Evolutionary conservation across 345 rosid genomes (phyloP).

Genomic region (Isatis tinctoria): DNA sequence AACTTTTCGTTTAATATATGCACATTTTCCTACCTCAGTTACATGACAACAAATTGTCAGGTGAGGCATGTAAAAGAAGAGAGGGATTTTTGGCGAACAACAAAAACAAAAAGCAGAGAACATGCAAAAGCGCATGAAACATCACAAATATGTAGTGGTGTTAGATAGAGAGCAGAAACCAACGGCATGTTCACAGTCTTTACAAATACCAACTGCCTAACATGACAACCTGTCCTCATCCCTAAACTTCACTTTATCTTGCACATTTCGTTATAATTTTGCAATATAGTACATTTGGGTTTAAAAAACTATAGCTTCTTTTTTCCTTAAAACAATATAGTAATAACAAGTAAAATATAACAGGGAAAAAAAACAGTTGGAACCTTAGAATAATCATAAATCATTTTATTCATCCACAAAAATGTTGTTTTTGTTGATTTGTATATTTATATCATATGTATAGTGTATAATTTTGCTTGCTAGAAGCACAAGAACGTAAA

Average conservation of each 20-base stretch:
- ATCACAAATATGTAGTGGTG: constrained; percentile 5
- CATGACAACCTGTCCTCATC: constrained; percentile 12
- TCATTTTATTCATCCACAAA: too few relatives aligned
- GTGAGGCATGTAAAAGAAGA: neutral
- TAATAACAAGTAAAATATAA: too few relatives aligned
- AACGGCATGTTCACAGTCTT: constrained; percentile 12
- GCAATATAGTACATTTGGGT: too few relatives aligned
- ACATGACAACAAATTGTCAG: neutral
- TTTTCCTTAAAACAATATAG: too few relatives aligned
- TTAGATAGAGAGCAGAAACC: constrained; percentile 8
- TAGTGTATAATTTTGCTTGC: too few relatives aligned
- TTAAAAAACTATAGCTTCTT: too few relatives aligned
- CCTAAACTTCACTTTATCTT: neutral
- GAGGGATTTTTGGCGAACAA: neutral
- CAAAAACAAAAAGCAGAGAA: neutral
- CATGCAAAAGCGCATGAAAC: constrained; percentile 7
- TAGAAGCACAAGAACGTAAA: too few relatives aligned
- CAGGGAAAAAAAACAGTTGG: too few relatives aligned
- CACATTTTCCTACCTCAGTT: neutral
- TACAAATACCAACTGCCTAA: neutral
- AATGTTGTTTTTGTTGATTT: too few relatives aligned
- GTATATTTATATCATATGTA: too few relatives aligned
- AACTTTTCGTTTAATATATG: neutral
- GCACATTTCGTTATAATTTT: neutral
- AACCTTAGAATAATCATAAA: too few relatives aligned